Evolutionary conservation across 768 basidiomycete genomes (phyloP).

Genomic region (Phaffia australis): DNA sequence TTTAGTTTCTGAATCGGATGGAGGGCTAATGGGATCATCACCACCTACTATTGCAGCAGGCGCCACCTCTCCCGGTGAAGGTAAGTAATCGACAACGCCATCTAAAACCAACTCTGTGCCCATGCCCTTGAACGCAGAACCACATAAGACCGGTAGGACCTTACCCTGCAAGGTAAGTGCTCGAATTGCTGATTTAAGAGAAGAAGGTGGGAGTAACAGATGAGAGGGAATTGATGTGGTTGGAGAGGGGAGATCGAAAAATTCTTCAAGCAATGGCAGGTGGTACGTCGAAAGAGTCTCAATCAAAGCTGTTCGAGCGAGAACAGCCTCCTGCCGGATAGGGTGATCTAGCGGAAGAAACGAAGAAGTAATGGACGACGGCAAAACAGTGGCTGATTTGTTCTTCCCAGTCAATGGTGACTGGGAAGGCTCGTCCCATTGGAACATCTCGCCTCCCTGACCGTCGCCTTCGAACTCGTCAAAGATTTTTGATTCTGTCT

Average conservation of each 20-base stretch:
- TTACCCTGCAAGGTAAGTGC: conserved; percentile 54
- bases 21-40: background rate
- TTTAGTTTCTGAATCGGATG: conserved; percentile 1
- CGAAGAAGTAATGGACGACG: background rate
- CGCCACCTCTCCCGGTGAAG: conserved; percentile 60
- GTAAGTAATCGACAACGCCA: conserved; percentile 66
- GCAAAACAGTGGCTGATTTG: background rate
- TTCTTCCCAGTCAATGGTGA: background rate
- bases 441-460: conserved; percentile 12
- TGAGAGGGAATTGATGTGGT: conserved; percentile 45
- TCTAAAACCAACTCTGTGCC: conserved; percentile 73
- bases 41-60: conserved; percentile 35
- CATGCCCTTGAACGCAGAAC: conserved; percentile 67
- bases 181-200: conserved; percentile 57
- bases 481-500: conserved; percentile 20
- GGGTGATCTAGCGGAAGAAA: conserved; percentile 20
- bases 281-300: conserved; percentile 61
- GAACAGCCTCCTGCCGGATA: conserved; percentile 44
- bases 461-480: conserved; percentile 23
- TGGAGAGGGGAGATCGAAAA: conserved; percentile 44
- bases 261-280: conserved; percentile 55
- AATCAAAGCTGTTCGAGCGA: conserved; percentile 58
- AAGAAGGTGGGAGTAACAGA: conserved; percentile 47
- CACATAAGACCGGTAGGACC: conserved; percentile 69
- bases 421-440: conserved; percentile 5